A percentile compares a stretch with the other conserved stretches of the same genome.
Evolutionary conservation across 1,284 basidiomycete genomes (phyloP).

Genomic region (Takashimella tepidaria): DNA sequence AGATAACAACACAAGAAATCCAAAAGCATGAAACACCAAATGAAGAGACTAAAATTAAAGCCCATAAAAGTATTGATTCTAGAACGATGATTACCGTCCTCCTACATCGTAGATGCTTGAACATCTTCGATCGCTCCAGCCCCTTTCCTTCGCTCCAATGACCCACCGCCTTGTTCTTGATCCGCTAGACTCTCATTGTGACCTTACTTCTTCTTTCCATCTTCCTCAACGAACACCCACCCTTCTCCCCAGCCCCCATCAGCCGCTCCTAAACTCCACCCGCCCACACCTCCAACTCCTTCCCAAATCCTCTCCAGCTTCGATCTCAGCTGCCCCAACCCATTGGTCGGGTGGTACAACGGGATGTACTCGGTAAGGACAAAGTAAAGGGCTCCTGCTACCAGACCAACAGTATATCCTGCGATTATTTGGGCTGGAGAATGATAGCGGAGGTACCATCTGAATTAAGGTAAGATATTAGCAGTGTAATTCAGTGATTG

Average conservation of each 20-base stretch:
- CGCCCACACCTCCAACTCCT: constrained; percentile 38
- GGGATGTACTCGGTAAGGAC: constrained; percentile 34
- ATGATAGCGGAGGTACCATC: constrained; percentile 44
- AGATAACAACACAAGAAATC: no score
- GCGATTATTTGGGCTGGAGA: constrained; percentile 35
- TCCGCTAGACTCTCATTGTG: no score
- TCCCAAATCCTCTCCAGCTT: constrained; percentile 28
- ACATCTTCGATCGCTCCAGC: no score
- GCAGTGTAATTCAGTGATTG: neutral
- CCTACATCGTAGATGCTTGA: no score
- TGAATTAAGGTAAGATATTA: constrained; percentile 8
- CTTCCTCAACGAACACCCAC: constrained; percentile 15
- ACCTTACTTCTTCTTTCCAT: neutral
- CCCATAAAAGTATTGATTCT: no score
- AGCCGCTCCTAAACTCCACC: constrained; percentile 33
- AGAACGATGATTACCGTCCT: no score
- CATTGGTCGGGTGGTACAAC: constrained; percentile 16
- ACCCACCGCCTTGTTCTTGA: constrained; percentile 4
- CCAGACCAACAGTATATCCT: constrained; percentile 33
- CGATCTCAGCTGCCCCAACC: constrained; percentile 18
- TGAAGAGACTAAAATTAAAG: no score
- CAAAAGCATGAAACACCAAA: no score
- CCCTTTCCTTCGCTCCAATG: no score
- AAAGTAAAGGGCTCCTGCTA: constrained; percentile 28
- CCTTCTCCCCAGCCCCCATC: constrained; percentile 42